phyloP scores from a whole-genome alignment of 768 basidiomycete genomes.

The Lyophyllum shimeji region DNA sequence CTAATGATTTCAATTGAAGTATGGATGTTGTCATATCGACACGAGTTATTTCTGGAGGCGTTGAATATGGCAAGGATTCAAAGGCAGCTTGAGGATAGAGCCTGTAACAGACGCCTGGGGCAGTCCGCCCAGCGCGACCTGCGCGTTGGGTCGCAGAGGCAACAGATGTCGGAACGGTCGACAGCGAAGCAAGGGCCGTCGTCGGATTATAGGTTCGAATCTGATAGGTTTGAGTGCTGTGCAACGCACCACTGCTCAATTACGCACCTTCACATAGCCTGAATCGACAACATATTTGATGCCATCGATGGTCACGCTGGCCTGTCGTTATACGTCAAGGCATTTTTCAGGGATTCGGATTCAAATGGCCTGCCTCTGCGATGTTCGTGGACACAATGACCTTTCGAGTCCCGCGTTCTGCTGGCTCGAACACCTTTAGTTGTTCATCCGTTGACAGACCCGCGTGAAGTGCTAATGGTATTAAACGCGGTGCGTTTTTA shows the following conservation, averaged over 20 bases:
- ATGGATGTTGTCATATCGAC: slow-evolving; percentile 91
- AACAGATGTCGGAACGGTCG: slow-evolving; percentile 78
- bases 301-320: slow-evolving; percentile 95
- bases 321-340: slow-evolving; percentile 41
- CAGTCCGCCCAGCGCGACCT: slow-evolving; percentile 92
- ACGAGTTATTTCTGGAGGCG: slow-evolving; percentile 88
- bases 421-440: slow-evolving; percentile 75
- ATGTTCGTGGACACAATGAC: slow-evolving; percentile 95
- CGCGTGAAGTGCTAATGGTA: slow-evolving; percentile 81
- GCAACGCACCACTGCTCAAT: background rate
- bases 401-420: slow-evolving; percentile 78
- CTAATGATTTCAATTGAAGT: slow-evolving; percentile 90
- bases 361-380: slow-evolving; percentile 65
- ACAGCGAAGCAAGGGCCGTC: slow-evolving; percentile 80
- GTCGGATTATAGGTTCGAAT: slow-evolving; percentile 89
- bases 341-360: background rate
- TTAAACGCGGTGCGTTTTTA: slow-evolving; percentile 52
- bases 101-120: slow-evolving; percentile 89
- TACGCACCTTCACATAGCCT: slow-evolving; percentile 87
- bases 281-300: slow-evolving; percentile 92
- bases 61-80: slow-evolving; percentile 60
- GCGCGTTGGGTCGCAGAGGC: slow-evolving; percentile 93
- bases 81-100: slow-evolving; percentile 74
- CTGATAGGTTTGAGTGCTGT: slow-evolving; percentile 34
- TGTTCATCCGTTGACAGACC: slow-evolving; percentile 90